Evolutionary conservation across 2,329 filamentous ascomycete species (phyloP), one percentile per base, ranked within the genome.

Genomic region (Microdochium bolleyi): DNA sequence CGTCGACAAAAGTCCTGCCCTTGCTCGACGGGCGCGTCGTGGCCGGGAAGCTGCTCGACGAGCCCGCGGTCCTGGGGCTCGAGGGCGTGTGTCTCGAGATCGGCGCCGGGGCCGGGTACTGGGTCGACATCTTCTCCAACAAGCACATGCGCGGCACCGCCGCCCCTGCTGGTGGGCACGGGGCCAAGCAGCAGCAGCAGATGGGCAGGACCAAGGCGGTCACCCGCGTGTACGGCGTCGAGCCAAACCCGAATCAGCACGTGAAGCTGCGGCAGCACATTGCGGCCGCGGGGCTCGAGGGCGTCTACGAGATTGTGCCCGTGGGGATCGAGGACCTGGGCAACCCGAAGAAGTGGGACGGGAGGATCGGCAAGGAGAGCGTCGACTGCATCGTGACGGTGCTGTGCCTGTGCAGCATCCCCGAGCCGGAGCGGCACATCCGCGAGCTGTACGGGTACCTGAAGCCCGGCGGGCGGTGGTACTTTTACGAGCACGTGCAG

Each of bases 331-430:
- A 87, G 66, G 75, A 79, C 51, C 67, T 87, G 52, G 60, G 67
- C 55, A 61, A 72, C 30, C 54, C 64, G 2, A 61, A 64, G 2
- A 67, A 68, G 24, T 76, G 73, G 72, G 64, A 66, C 8, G 75
- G 73, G 2, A 70, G 69, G 27, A 71, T 85, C 13, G 66, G 74
- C 51, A 70, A 70, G 41, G 81, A 70, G 21, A 78, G 72, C 50
- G 72, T 82, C 19, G 80, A 83, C 58, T 79, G 77, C 63, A 78
- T 86, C 53, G 78, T 86, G 49, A 78, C 79, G 2, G 67, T 85
- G 24, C 69, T 85, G 52, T 84, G 82, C 52, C 70, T 86, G 30
- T 87, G 83, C 70, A 80, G 78, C 58, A 83, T 86, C 50, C 83
- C 83, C 0, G 75, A 82, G 2, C 82, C 80, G 3, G 69, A 79